Conservation (phyloP, 2,329 filamentous ascomycete species). For the Curvularia sp. region DNA sequence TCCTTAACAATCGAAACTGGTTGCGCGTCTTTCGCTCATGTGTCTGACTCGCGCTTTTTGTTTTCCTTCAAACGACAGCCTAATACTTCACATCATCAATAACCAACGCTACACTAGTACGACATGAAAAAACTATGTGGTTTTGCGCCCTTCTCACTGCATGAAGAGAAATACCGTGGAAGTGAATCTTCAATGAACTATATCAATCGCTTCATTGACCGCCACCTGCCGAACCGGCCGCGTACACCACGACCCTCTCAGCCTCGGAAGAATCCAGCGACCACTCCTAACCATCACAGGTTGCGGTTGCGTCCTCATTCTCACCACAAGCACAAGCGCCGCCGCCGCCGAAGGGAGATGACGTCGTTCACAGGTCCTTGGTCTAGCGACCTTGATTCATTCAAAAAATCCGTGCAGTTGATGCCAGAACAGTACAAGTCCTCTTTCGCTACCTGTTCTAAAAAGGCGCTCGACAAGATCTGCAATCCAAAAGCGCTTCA, state of each 20-base stretch:
- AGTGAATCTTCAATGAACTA: slow-evolving; percentile 16
- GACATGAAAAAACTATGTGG: slow-evolving; percentile 8
- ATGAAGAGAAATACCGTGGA: not conserved
- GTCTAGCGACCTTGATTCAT: slow-evolving; percentile 32
- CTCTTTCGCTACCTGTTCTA: slow-evolving; percentile 31
- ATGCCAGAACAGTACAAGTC: slow-evolving; percentile 38
- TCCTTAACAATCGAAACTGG: not conserved
- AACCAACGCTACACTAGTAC: slow-evolving; percentile 3
- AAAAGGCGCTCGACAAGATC: slow-evolving; percentile 29
- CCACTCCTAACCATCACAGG: not conserved
- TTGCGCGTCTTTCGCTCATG: slow-evolving; percentile 1
- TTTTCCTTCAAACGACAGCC: slow-evolving; percentile 11
- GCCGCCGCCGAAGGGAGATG: slow-evolving; percentile 18
- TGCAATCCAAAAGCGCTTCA: slow-evolving; percentile 36
- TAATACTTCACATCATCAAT: slow-evolving; percentile 10
- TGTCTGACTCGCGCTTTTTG: not conserved
- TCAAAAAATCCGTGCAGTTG: slow-evolving; percentile 35
- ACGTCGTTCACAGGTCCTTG: slow-evolving; percentile 37
- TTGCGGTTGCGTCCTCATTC: slow-evolving; percentile 1
- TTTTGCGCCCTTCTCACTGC: not conserved
- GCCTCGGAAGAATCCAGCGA: not conserved
- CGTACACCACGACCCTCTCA: not conserved
- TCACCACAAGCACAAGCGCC: slow-evolving; percentile 16
- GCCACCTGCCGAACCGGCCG: not conserved
- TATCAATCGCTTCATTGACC: slow-evolving; percentile 22